Evolutionary conservation across 805 yeast species (phyloP).

Genomic region (Yamadazyma endophytica): DNA sequence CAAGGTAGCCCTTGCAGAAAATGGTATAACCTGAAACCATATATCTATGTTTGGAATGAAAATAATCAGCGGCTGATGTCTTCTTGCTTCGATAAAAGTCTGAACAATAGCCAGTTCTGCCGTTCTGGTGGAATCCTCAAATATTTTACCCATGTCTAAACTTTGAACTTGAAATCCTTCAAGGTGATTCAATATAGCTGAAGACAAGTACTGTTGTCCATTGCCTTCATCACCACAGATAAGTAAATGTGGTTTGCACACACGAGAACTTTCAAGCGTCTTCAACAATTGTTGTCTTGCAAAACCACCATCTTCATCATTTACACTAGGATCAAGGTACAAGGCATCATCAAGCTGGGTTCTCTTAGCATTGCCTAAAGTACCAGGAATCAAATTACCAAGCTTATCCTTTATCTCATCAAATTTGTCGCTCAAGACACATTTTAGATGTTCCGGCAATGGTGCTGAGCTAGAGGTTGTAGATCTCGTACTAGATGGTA

Average conservation of each 20-base stretch:
- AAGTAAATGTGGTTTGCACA: slow-evolving; percentile 77
- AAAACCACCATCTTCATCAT: slow-evolving; percentile 63
- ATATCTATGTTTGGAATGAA: slow-evolving; percentile 79
- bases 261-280: slow-evolving; percentile 51
- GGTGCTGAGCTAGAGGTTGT: slow-evolving; percentile 72
- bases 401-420: slow-evolving; percentile 43
- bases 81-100: slow-evolving; percentile 77
- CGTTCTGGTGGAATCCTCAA: slow-evolving; percentile 73
- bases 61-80: slow-evolving; percentile 84
- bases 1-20: slow-evolving; percentile 67
- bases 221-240: slow-evolving; percentile 71
- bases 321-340: slow-evolving; percentile 54
- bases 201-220: slow-evolving; percentile 83
- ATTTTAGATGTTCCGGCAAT: slow-evolving; percentile 65
- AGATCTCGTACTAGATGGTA: slow-evolving; percentile 90
- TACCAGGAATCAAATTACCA: slow-evolving; percentile 57
- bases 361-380: slow-evolving; percentile 34
- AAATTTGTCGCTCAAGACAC: slow-evolving; percentile 56
- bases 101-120: slow-evolving; percentile 84
- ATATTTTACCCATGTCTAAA: slow-evolving; percentile 72
- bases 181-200: slow-evolving; percentile 74
- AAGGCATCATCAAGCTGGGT: slow-evolving; percentile 66
- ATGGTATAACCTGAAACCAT: slow-evolving; percentile 67
- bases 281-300: slow-evolving; percentile 58
- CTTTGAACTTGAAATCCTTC: slow-evolving; percentile 91